Base-by-base conservation (phyloP, 1,284 basidiomycete genomes). In the Ceratobasidium sp. region DNA sequence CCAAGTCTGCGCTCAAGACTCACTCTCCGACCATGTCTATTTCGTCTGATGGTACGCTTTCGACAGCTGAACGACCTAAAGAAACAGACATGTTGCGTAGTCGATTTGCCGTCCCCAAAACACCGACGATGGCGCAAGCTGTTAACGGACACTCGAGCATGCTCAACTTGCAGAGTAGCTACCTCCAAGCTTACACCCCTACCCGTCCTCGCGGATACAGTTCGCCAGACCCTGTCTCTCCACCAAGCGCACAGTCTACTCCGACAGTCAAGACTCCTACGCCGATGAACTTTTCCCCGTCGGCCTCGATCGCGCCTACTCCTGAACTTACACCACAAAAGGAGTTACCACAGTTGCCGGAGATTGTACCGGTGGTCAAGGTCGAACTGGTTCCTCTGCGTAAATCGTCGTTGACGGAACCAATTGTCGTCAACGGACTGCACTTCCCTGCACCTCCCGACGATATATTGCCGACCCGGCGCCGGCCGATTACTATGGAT, bases 261-360 rank as follows among this genome's bases (percentile, higher is more conserved):
- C 71, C 71, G 28, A 74, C 71, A 28, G 44, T 74, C 17, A 46
- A 57, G 23, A 73, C 57, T 13, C 59, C 71, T 52, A 54, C 26
- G 9, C 59, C 59, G 46, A 54, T 59, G 33, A 26, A 23, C 44
- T 74, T 74, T 54, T 74, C 71, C 17, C 71, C 71, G 5, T 74
- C 71, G 26, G 71, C 71, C 23, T 74, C 71, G 20, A 74, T 74
- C 15, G 71, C 71, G 7, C 71, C 71, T 33, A 74, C 71, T 12
- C 71, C 71, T 10, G 71, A 74, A n/a, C 71, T 74, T 42, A 74
- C 71, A 4, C 71, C 71, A 2, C 61, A 64, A 20, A 74, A 74
- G 48, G 61, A 59, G 17, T 23, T 59, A 28, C 26, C 42, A n/a
- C 15, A 26, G 42, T 42, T 65, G n/a, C 67, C 46, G 3, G 65